A percentile compares a stretch with the other conserved stretches of the same genome.
phyloP scores from a whole-genome alignment of 768 basidiomycete species.

The Chalciporus piperatus region DNA sequence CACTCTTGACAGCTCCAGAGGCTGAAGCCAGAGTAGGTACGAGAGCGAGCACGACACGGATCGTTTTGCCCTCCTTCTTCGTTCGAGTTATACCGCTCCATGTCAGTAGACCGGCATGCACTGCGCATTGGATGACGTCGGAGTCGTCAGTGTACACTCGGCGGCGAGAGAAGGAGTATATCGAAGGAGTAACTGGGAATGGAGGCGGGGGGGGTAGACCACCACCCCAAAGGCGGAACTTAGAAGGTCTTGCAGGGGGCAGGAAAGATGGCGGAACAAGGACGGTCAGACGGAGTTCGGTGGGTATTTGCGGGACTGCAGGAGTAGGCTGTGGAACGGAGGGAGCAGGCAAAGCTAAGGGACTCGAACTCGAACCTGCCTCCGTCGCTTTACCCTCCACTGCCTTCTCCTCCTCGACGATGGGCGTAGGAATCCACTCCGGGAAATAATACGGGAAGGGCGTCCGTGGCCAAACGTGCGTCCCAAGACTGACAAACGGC shows the following conservation, averaged over 20 bases:
- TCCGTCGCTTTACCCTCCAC: conserved; percentile 17
- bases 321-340: conserved; percentile 7
- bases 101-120: conserved; percentile 57
- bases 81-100: conserved; percentile 43
- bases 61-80: conserved; percentile 36
- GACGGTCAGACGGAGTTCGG: conserved; percentile 43
- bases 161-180: conserved; percentile 35
- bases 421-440: conserved; percentile 30
- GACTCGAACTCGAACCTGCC: conserved; percentile 28
- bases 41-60: conserved; percentile 40
- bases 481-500: conserved; percentile 28
- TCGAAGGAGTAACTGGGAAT: conserved; percentile 26
- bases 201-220: conserved; percentile 45
- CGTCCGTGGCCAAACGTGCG: conserved; percentile 30
- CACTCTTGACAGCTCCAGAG: conserved; percentile 41
- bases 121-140: conserved; percentile 63
- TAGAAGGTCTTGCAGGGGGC: conserved; percentile 50
- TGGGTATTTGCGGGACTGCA: conserved; percentile 17
- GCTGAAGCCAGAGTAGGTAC: conserved; percentile 40
- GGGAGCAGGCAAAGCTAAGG: conserved; percentile 26
- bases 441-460: conserved; percentile 36
- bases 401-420: conserved; percentile 23
- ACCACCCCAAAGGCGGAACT: conserved; percentile 70
- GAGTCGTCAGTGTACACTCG: conserved; percentile 79
- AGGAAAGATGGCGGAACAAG: conserved; percentile 59